Evolutionary conservation across 1,284 basidiomycete genomes (phyloP).

Genomic region (Naganishia sp.): DNA sequence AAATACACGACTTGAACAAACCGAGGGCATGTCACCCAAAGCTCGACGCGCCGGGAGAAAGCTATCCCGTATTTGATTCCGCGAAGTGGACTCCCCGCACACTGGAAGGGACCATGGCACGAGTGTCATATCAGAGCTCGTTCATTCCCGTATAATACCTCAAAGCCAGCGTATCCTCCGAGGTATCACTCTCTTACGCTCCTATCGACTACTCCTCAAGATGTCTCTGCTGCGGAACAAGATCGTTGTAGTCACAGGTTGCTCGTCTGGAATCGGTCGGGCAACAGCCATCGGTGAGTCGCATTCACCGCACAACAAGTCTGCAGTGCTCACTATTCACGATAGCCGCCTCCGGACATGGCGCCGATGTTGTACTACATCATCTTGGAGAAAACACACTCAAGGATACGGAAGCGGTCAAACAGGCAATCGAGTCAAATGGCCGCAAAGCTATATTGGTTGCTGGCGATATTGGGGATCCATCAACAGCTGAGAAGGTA

Average conservation of each 20-base stretch:
- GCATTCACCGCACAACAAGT: not conserved
- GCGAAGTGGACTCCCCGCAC: too few species aligned
- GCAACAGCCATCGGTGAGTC: conserved; percentile 66
- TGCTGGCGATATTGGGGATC: conserved; percentile 67
- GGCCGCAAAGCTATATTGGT: conserved; percentile 56
- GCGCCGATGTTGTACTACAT: conserved; percentile 70
- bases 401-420: conserved; percentile 54
- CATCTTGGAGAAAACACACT: conserved; percentile 65
- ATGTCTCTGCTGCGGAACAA: conserved; percentile 60
- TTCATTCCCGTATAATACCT: too few species aligned
- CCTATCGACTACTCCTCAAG: too few species aligned
- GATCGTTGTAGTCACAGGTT: conserved; percentile 71
- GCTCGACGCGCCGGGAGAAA: too few species aligned
- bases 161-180: too few species aligned
- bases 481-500: conserved; percentile 65
- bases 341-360: conserved; percentile 58
- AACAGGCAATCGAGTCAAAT: conserved; percentile 58
- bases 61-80: too few species aligned
- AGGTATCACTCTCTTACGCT: too few species aligned
- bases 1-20: too few species aligned
- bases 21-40: too few species aligned
- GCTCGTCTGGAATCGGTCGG: conserved; percentile 76
- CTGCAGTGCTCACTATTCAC: not conserved
- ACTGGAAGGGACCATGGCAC: too few species aligned
- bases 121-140: too few species aligned